Evolutionary conservation across 1,139 yeast species (phyloP).

Genomic region (Petasospora rhodanensis): DNA sequence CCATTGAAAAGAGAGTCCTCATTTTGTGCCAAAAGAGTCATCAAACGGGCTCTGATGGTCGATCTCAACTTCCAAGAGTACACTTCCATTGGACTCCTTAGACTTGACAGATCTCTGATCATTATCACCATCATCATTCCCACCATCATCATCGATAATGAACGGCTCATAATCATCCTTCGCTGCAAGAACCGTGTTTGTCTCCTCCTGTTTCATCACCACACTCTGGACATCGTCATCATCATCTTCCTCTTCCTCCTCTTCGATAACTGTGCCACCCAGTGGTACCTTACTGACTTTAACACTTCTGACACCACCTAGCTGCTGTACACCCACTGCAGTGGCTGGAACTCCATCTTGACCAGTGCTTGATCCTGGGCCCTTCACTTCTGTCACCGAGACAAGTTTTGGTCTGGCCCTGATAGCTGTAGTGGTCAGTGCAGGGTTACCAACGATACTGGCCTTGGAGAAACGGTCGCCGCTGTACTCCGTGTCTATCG

Average conservation of each 20-base stretch:
- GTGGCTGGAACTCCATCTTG: constrained; percentile 19
- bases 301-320: constrained; percentile 24
- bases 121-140: constrained; percentile 23
- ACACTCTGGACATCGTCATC: constrained; percentile 5
- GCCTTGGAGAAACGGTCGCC: constrained; percentile 23
- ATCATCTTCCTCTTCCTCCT: constrained; percentile 17
- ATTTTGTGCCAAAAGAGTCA: too few species aligned
- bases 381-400: constrained; percentile 36
- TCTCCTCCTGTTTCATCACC: constrained; percentile 7
- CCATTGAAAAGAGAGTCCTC: too few species aligned
- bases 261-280: too few species aligned
- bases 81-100: constrained; percentile 21
- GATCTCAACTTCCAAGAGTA: constrained; percentile 23
- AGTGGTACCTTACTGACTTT: constrained; percentile 10
- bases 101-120: constrained; percentile 12
- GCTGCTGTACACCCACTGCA: constrained; percentile 20
- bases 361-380: constrained; percentile 3
- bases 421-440: constrained; percentile 57
- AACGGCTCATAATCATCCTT: constrained; percentile 24
- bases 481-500: constrained; percentile 18
- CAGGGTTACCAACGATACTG: constrained; percentile 27
- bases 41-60: constrained; percentile 20
- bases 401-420: constrained; percentile 67
- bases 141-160: constrained; percentile 20
- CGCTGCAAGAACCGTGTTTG: constrained; percentile 5